These are phyloP conservation scores for Xerocomellus amylosporus DNA, from an alignment of 768 basidiomycete species.

Conservation along the genomic window DNA sequence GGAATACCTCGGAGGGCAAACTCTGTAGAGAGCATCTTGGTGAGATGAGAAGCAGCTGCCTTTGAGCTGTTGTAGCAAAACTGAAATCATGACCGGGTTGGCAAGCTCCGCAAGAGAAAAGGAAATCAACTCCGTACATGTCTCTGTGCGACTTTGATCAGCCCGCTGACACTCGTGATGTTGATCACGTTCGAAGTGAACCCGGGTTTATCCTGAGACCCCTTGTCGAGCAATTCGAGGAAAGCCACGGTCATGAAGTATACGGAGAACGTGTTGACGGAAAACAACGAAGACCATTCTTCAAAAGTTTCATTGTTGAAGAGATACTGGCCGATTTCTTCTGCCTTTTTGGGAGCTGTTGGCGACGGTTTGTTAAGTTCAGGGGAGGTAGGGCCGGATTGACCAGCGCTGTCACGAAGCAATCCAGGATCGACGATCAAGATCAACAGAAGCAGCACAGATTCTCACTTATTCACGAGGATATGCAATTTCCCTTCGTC, in stretches of 20 bases:
- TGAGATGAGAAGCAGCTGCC: conserved; percentile 74
- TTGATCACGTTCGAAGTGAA: conserved; percentile 71
- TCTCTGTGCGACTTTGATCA: conserved; percentile 67
- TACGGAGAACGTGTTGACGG: conserved; percentile 70
- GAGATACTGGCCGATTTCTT: conserved; percentile 62
- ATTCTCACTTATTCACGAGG: conserved; percentile 74
- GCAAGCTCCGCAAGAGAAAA: not conserved
- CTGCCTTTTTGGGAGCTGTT: conserved; percentile 60
- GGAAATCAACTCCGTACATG: conserved; percentile 54
- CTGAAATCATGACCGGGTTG: conserved; percentile 36
- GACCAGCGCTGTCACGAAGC: conserved; percentile 57
- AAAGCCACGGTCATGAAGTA: conserved; percentile 79
- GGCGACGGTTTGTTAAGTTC: conserved; percentile 58
- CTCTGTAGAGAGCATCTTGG: conserved; percentile 73
- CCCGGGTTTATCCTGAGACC: conserved; percentile 54
- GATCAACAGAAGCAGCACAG: not conserved
- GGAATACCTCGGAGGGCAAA: conserved; percentile 64
- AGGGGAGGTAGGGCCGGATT: conserved; percentile 58
- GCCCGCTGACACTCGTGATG: conserved; percentile 73
- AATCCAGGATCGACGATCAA: not conserved
- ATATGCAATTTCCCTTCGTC: conserved; percentile 70
- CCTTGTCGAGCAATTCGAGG: conserved; percentile 70
- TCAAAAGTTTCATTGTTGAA: conserved; percentile 67
- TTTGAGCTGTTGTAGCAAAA: conserved; percentile 83
- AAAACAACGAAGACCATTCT: conserved; percentile 59